Base-by-base conservation (phyloP, 2,329 filamentous ascomycete species). In the Setomelanomma holmii region DNA sequence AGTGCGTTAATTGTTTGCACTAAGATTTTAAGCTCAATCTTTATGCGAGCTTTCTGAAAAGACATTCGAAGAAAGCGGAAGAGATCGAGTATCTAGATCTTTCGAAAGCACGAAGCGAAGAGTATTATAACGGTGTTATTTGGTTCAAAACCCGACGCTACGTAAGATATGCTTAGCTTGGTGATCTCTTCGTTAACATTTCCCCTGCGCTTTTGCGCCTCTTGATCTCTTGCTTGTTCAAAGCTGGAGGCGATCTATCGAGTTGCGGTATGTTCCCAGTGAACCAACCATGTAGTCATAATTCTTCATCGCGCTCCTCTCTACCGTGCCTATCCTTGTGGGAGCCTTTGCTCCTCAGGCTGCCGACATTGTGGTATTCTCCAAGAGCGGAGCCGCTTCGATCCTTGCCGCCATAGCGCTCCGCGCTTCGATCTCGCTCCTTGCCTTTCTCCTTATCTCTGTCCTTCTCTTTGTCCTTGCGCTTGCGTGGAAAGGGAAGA, bases 251-350 rank as follows among this genome's bases (percentile, higher is more conserved):
- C 45, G 53, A 63, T 24, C 59, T 10, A 12, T 49, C 40, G 12
- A 43, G 30, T 17, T 43, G 40, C 12, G 30, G 22, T n/a, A 49
- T 24, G 1, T 30, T 58, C n/a, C 69, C 70, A 1, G 64, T 62
- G 27, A 71, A 73, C 70, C 68, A 72, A 38, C 68, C 69, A 68
- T 71, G 62, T 64, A 73, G 66, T 74, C 72, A 71, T 56, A 68
- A 67, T 21, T 74, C 67, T 16, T 68, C 68, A 30, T 65, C 65
- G 4, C 45, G 36, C 6, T 53, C 53, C 22, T 53, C 17, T 17
- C 51, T 44, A 33, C 39, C 41, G 7, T 49, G 22, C 16, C 41
- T 36, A n/a, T 51, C 48, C 14, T 24, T 45, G n/a, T 40, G 42
- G 35, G 30, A 45, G 2, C 49, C 47, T 20, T 52, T 53, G 8